Evolutionary conservation across 495 filamentous ascomycete species (phyloP), one percentile per base, ranked within the genome.

Genomic region (Tuber microsphaerosporum): DNA sequence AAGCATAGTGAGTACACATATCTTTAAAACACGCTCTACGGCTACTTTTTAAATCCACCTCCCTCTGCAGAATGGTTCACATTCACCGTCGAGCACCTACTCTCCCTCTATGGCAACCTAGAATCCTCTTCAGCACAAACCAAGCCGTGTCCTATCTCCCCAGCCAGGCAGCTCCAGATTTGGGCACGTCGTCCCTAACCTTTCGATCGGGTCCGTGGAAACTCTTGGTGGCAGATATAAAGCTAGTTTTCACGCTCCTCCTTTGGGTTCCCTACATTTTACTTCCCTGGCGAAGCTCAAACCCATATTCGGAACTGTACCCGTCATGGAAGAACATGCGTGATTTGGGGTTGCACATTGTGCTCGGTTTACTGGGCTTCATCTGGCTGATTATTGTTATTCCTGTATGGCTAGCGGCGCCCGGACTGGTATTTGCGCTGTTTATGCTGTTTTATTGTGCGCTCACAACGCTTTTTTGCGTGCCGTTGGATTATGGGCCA

Each of bases 91-190:
- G 56, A 65, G 56, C 73, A 9, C 76, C 77, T 3, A 71, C 75
- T 72, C 77, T 81, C 39, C 77, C 77, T 0, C 70, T 80, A 70
- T 80, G 75, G 72, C 45, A 76, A 69, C 78, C 78, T 7, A 77
- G 74, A 42, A 68, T 71, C 41, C 71, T 80, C 44, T 80, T 76
- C 26, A 43, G 46, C 17, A 81, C 81, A 76, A 34, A 34, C 31
- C 56, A 34, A 34, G 73, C 80, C 16, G 80, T 81, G 72, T 82
- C 81, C n/a, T 81, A 79, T 56, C 77, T 81, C 48, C 81, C 81
- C 34, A 82, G 80, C 26, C 81, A 82, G 69, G 73, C 79, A 48
- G 70, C 79, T 20, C 71, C 80, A 56, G 65, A 72, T 44, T 72
- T 80, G 37, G 69, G 71, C 20, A 71, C 74, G 26, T 71, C 76